Conservation (phyloP, 371 early-diverging fungal species). For the Lichtheimia ornata region DNA sequence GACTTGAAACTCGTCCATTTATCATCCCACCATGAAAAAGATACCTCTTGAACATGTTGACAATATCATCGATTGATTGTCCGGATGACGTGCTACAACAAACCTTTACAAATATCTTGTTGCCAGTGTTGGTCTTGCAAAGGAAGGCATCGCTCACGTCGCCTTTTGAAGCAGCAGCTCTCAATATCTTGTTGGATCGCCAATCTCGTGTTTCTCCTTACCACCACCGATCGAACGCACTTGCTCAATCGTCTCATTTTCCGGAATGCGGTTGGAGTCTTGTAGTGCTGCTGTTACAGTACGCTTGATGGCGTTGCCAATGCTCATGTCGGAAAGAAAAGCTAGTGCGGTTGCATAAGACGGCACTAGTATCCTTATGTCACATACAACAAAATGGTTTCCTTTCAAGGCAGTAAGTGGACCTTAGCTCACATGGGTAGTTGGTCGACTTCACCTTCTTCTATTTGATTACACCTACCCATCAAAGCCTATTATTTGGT, state of each 20-base stretch:
- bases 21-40: too few relatives aligned
- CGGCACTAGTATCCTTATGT: too few relatives aligned
- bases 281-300: conserved; percentile 7
- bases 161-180: neutral
- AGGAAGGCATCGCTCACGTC: conserved; percentile 13
- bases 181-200: too few relatives aligned
- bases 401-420: too few relatives aligned
- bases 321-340: conserved; percentile 2
- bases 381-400: too few relatives aligned
- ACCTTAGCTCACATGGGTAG: too few relatives aligned
- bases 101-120: conserved; percentile 14
- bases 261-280: neutral
- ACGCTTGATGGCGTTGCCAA: conserved; percentile 2
- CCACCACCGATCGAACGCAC: conserved; percentile 11
- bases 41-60: conserved; percentile 14
- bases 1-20: neutral
- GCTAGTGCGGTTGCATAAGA: too few relatives aligned
- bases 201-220: too few relatives aligned
- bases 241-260: conserved; percentile 8
- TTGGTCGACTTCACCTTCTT: too few relatives aligned
- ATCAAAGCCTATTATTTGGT: too few relatives aligned
- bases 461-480: too few relatives aligned
- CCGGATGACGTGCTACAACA: conserved; percentile 6
- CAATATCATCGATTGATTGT: conserved; percentile 9
- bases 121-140: conserved; percentile 1